These are phyloP conservation scores for Claviceps cyperi DNA, from an alignment of 2,329 filamentous ascomycete genomes.

Conservation along the genomic window DNA sequence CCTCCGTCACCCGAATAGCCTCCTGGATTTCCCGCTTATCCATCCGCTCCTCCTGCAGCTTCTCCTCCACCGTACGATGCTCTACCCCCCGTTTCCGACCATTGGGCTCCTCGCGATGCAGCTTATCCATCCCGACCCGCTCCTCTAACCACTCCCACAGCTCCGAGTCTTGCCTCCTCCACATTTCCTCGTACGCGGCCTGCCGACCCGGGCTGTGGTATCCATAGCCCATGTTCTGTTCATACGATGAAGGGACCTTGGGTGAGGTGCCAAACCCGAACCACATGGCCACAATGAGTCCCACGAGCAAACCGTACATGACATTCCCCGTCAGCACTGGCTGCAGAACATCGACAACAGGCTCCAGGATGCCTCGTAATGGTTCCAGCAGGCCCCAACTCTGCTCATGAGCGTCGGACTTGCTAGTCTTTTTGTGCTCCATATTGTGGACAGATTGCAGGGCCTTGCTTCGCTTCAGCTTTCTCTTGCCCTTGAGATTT, in stretches of 20 bases:
- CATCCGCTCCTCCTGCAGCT: constrained; percentile 45
- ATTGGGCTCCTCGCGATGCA: constrained; percentile 22
- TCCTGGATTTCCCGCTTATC: constrained; percentile 61
- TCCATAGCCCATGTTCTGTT: constrained; percentile 16
- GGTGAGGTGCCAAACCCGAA: constrained; percentile 45
- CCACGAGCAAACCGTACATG: constrained; percentile 58
- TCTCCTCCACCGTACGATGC: constrained; percentile 44
- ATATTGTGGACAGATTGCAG: constrained; percentile 29
- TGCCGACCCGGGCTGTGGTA: constrained; percentile 46
- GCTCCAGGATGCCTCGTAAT: constrained; percentile 52
- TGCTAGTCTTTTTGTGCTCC: constrained; percentile 22
- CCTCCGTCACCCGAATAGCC: constrained; percentile 74
- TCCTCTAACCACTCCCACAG: constrained; percentile 92
- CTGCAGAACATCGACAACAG: constrained; percentile 52
- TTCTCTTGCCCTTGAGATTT: constrained; percentile 46
- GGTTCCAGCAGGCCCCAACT: constrained; percentile 77
- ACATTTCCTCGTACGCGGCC: constrained; percentile 84
- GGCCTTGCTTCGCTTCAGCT: constrained; percentile 36
- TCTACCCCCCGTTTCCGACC: constrained; percentile 35
- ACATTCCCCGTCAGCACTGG: constrained; percentile 65
- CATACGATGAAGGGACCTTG: constrained; percentile 22
- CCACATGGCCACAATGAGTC: constrained; percentile 62
- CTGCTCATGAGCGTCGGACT: constrained; percentile 28
- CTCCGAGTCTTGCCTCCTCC: constrained; percentile 74
- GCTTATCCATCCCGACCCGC: constrained; percentile 56